Percentiles rank a stretch among this genome's conserved stretches.
phyloP scores from a whole-genome alignment of 1,284 basidiomycete species.

The Pseudozyma hubeiensis region DNA sequence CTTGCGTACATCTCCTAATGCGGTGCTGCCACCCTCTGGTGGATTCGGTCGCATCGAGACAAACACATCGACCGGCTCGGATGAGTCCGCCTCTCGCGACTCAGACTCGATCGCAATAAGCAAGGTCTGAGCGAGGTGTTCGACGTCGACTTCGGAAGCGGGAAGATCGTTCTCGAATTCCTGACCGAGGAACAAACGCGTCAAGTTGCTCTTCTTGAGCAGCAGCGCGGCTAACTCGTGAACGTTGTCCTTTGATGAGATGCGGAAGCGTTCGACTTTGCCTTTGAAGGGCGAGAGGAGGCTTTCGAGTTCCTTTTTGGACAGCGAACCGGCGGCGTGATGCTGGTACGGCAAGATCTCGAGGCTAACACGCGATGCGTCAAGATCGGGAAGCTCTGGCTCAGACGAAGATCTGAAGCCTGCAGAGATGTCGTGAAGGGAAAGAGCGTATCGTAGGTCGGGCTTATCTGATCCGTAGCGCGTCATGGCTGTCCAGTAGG shows the following conservation, averaged over 20 bases:
- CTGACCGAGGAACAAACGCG: slow-evolving; percentile 25
- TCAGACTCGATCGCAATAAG: slow-evolving; percentile 70
- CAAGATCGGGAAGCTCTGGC: background rate
- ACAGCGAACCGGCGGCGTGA: slow-evolving; percentile 27
- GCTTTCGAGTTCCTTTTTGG: slow-evolving; percentile 49
- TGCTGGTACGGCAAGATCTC: slow-evolving; percentile 52
- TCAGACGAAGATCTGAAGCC: slow-evolving; percentile 21
- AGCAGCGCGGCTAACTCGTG: slow-evolving; percentile 54
- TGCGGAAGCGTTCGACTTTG: slow-evolving; percentile 55
- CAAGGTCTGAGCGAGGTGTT: slow-evolving; percentile 25
- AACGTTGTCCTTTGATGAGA: slow-evolving; percentile 32
- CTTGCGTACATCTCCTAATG: slow-evolving; percentile 80
- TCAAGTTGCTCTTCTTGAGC: slow-evolving; percentile 51
- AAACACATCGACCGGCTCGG: slow-evolving; percentile 51
- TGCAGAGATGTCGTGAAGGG: slow-evolving; percentile 47
- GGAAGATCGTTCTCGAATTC: slow-evolving; percentile 19
- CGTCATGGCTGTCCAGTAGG: slow-evolving; percentile 57
- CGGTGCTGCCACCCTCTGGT: slow-evolving; percentile 82
- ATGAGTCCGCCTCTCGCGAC: slow-evolving; percentile 71
- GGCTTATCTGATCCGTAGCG: slow-evolving; percentile 93
- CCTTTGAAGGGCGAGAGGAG: slow-evolving; percentile 37
- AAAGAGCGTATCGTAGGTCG: slow-evolving; percentile 83
- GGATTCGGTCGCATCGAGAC: slow-evolving; percentile 39
- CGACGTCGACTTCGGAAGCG: slow-evolving; percentile 42
- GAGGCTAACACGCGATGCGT: slow-evolving; percentile 9